Base-by-base conservation (phyloP, 2,329 filamentous ascomycete genomes). In the Hansfordia pulvinata region DNA sequence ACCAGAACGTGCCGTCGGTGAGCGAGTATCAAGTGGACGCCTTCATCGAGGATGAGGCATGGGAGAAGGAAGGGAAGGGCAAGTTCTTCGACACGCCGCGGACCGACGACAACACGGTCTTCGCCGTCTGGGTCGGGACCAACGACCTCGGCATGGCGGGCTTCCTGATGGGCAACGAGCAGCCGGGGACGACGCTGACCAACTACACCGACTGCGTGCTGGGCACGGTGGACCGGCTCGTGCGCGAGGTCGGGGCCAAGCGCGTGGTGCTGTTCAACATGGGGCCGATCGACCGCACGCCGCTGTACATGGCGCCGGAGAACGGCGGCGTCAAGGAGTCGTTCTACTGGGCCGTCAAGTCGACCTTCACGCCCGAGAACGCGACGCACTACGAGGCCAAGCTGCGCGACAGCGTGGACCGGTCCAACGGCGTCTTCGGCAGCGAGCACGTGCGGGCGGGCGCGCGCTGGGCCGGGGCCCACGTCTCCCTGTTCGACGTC, bases 51-150 rank as follows among this genome's bases (percentile, higher is more conserved):
- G 2, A 64, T 73, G 36, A 38, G 72, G 12, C 63, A 58, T 5
- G 64, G 70, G 35, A 52, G 49, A 7, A 64, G 72, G 38, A 43
- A 60, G 12, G 34, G 44, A 0, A n/a, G n/a, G n/a, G 57, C 57
- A 8, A 63, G 60, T 24, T 62, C 58, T 2, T 48, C 73, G 3
- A 48, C 52, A 2, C 60, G n/a, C n/a, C n/a, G n/a, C n/a, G n/a
- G n/a, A n/a, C 69, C 38, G 73, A 68, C 36, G 53, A 62, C 2
- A 54, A 65, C 27, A 74, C 69, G 37, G 56, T 74, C 1, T 71
- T 64, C 39, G 54, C 59, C 3, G 58, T 74, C 30, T 75, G 65
- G 64, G 72, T 75, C 32, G 69, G 69, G 14, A 73, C 68, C 9
- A 75, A 74, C 37, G 70, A 76, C 35, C 44, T 75, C 9, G 69